phyloP scores from a whole-genome alignment of 1,139 yeast genomes.

The Pichia sp. region DNA sequence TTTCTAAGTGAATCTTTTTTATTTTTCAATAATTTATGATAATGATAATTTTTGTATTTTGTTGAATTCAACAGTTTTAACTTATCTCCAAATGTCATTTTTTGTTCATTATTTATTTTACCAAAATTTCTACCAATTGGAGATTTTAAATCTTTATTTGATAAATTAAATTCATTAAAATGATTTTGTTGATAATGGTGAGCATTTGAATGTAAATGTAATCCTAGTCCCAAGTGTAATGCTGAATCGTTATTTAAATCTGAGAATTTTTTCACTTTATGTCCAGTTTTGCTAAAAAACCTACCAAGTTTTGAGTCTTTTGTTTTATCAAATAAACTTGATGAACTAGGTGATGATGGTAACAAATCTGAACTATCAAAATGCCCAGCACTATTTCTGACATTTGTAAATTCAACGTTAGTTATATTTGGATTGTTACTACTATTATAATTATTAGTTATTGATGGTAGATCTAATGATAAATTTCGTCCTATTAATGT shows the following conservation, averaged over 20 bases:
- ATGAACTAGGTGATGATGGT: constrained; percentile 3
- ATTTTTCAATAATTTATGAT: constrained; percentile 23
- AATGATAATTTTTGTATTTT: constrained; percentile 36
- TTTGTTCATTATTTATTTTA: constrained; percentile 30
- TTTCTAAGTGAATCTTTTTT: constrained; percentile 28
- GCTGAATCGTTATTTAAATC: constrained; percentile 5
- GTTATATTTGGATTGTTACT: constrained; percentile 11
- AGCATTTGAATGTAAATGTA: constrained; percentile 3
- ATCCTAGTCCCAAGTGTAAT: constrained; percentile 10
- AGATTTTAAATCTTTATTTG: constrained; percentile 26
- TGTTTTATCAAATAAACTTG: constrained; percentile 7
- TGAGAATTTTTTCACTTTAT: constrained; percentile 20
- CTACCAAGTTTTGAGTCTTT: constrained; percentile 22
- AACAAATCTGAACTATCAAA: constrained; percentile 11
- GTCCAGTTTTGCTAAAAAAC: constrained; percentile 20
- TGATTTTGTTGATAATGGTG: not conserved
- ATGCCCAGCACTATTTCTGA: constrained; percentile 16
- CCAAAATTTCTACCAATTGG: constrained; percentile 37
- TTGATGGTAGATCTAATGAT: not conserved
- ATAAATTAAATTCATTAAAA: not conserved
- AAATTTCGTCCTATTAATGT: constrained; percentile 7
- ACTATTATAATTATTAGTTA: not conserved
- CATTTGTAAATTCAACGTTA: constrained; percentile 29
- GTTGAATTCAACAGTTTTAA: constrained; percentile 34
- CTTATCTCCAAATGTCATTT: constrained; percentile 28